A percentile compares a stretch with the other conserved stretches of the same genome.
These are phyloP conservation scores for Astragalus glycyphyllos DNA, from an alignment of 306 rosid species.

Conservation along the genomic window DNA sequence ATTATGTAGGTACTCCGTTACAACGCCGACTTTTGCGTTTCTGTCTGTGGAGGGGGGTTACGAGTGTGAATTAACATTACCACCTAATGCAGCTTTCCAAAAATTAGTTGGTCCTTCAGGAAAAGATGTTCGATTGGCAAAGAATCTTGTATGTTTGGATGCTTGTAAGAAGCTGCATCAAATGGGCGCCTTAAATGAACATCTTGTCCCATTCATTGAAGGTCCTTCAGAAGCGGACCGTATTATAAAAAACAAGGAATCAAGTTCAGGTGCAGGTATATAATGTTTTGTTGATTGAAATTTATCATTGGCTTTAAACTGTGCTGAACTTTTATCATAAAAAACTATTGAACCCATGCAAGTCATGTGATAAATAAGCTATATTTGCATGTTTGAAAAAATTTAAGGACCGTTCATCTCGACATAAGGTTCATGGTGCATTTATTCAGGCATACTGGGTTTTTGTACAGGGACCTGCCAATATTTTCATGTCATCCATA, in stretches of 20 bases:
- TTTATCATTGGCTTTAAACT: slow-evolving; percentile 15
- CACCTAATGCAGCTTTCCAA: slow-evolving; percentile 83
- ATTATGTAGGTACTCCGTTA: slow-evolving; percentile 59
- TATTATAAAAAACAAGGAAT: slow-evolving; percentile 53
- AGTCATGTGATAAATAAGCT: too few relatives aligned
- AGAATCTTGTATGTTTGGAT: slow-evolving; percentile 85
- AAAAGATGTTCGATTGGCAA: slow-evolving; percentile 62
- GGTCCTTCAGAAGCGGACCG: slow-evolving; percentile 50
- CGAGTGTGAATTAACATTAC: slow-evolving; percentile 65
- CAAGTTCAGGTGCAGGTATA: slow-evolving; percentile 71
- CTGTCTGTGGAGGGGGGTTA: slow-evolving; percentile 53
- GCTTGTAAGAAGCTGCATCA: slow-evolving; percentile 92
- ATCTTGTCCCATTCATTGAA: slow-evolving; percentile 68
- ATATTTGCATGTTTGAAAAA: too few relatives aligned
- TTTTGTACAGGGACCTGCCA: too few relatives aligned
- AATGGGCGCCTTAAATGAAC: slow-evolving; percentile 80
- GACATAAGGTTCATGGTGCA: too few relatives aligned
- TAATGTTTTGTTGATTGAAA: slow-evolving; percentile 25
- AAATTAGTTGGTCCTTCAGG: slow-evolving; percentile 67
- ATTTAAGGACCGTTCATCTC: too few relatives aligned
- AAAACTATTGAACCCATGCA: too few relatives aligned
- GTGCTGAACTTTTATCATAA: slow-evolving; percentile 23
- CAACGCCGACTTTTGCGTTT: slow-evolving; percentile 63
- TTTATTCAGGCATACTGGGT: too few relatives aligned
- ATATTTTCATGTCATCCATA: too few relatives aligned